These are phyloP conservation scores for Podospora comata DNA, from an alignment of 495 filamentous ascomycete species.

Conservation along the genomic window DNA sequence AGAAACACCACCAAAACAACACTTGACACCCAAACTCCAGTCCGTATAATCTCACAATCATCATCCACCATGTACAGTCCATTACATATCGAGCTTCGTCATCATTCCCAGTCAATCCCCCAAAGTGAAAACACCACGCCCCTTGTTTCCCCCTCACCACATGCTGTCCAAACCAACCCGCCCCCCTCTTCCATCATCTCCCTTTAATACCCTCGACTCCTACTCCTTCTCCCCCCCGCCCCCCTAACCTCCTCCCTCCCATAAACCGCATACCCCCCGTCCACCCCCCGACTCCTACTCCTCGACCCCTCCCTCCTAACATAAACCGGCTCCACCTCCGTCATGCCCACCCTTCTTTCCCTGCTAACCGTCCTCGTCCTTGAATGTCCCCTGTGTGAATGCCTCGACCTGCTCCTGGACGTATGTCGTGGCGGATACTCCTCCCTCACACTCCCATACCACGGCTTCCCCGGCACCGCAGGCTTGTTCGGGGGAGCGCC, in stretches of 20 bases:
- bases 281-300: neutral
- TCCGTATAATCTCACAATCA: no score
- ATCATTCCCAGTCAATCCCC: no score
- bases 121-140: no score
- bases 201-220: constrained; percentile 13
- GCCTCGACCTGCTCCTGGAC: constrained; percentile 5
- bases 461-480: constrained; percentile 20
- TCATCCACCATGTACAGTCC: no score
- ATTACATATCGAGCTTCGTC: no score
- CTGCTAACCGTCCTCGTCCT: neutral
- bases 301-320: constrained; percentile 8
- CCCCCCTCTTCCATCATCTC: neutral
- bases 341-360: neutral
- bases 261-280: constrained; percentile 14
- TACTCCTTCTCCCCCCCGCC: neutral
- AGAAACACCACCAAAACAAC: no score
- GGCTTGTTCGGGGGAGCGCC: constrained; percentile 31
- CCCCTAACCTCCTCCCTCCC: constrained; percentile 10
- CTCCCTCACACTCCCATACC: constrained; percentile 30
- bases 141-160: no score
- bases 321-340: constrained; percentile 8
- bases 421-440: constrained; percentile 17
- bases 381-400: constrained; percentile 17
- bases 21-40: no score
- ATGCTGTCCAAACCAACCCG: neutral